Base-by-base conservation (phyloP, 129 eudicot genomes). In the Deinandra increscens region DNA sequence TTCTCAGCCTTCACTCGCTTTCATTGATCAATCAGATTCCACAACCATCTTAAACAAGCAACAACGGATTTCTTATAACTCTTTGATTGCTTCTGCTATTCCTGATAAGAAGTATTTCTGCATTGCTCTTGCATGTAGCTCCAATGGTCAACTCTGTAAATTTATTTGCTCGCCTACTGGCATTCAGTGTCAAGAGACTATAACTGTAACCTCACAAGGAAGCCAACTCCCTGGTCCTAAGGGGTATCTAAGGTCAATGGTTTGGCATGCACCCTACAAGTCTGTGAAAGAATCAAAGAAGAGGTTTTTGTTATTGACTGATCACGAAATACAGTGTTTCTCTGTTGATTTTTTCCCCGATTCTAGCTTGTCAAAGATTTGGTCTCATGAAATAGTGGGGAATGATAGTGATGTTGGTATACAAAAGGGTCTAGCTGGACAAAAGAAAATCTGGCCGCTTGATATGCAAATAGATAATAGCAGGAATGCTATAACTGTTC, bases 381-480 rank as follows among this genome's bases (percentile, higher is more conserved):
- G 98, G 98, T 79, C 91, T 71, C 96, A 93, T 83, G 95, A 86
- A 81, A 93, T 93, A 42, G 80, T 93, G 38, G 87, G 98, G 37
- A 77, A 83, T 55, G 96, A 93, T 82, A 84, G 89, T 83, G 98
- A 93, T 78, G 73, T 76, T 41, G 98, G 96, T 13, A 89, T 93
- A 62, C 93, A 93, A 79, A 89, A 93, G 76, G 95, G 91, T 58
- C 78, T 93, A 77, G 98, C 96, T 48, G 96, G 98, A 39, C 96
- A 93, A 82, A 93, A 89, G 81, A 80, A 80, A 60, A 86, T 89
- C 44, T 93, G 96, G 98, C 98, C 98, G 62, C 85, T 93, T 55
- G 98, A 93, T 81, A 68, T 93, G 80, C 90, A 86, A 76, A 60
- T 89, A 6, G 92, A 87, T 69, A 77, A 42, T 72, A 77, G 74